These are phyloP conservation scores for Bipolaris gigantea DNA, from an alignment of 2,329 filamentous ascomycete genomes.

Conservation along the genomic window DNA sequence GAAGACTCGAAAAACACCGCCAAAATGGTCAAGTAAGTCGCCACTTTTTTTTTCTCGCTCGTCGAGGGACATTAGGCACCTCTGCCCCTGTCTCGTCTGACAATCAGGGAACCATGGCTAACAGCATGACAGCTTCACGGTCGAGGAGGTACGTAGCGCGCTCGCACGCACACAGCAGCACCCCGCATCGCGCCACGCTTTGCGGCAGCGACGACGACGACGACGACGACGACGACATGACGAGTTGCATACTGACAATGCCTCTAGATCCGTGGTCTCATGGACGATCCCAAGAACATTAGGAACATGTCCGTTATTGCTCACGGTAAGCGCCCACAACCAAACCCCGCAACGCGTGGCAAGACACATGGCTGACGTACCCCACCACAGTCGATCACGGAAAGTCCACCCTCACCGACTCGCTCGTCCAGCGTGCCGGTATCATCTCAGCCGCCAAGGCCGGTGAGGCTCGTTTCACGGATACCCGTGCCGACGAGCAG, in stretches of 20 bases:
- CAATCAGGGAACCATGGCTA: conserved; percentile 45
- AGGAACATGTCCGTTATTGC: conserved; percentile 99
- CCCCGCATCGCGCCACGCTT: conserved; percentile 22
- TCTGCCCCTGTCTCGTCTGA: background rate
- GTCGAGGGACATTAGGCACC: background rate
- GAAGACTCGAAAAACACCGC: conserved; percentile 64
- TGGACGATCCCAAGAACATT: conserved; percentile 77
- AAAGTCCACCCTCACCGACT: conserved; percentile 99
- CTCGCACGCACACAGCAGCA: conserved; percentile 12
- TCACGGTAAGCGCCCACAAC: conserved; percentile 64
- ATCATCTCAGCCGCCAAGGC: conserved; percentile 99
- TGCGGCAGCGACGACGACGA: conserved; percentile 4
- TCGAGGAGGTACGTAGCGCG: conserved; percentile 72
- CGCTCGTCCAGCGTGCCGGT: conserved; percentile 97
- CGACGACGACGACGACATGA: background rate
- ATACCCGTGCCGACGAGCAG: conserved; percentile 97
- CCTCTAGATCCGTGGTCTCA: conserved; percentile 68
- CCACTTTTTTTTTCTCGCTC: conserved; percentile 9
- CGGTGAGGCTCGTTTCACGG: conserved; percentile 92
- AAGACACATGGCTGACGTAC: conserved; percentile 28
- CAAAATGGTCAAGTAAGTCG: conserved; percentile 99
- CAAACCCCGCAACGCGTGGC: conserved; percentile 18
- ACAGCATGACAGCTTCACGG: conserved; percentile 80
- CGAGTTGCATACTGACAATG: conserved; percentile 32
- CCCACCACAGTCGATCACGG: conserved; percentile 81